These are phyloP conservation scores for Pezicula neosporulosa DNA, from an alignment of 2,329 filamentous ascomycete species.

Conservation along the genomic window DNA sequence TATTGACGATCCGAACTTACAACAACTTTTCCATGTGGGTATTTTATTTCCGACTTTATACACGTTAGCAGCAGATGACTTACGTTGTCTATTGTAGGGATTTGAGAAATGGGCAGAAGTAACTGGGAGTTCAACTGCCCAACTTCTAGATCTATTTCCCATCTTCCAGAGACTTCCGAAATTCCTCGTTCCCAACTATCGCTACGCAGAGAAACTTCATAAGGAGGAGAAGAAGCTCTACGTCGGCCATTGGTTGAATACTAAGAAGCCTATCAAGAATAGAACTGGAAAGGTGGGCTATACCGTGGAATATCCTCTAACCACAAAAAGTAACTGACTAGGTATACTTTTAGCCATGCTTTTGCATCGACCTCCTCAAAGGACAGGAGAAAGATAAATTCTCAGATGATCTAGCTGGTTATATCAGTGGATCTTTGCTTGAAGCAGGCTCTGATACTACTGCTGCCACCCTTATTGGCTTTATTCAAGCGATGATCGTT, in stretches of 20 bases:
- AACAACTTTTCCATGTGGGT: slow-evolving; percentile 31
- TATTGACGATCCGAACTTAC: slow-evolving; percentile 31
- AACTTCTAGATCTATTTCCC: slow-evolving; percentile 42
- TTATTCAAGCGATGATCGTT: slow-evolving; percentile 33
- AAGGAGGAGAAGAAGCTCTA: slow-evolving; percentile 39
- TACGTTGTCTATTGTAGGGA: too few species aligned
- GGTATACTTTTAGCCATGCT: slow-evolving; percentile 3
- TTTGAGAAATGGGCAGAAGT: slow-evolving; percentile 40
- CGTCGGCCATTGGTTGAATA: slow-evolving; percentile 36
- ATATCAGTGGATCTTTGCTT: slow-evolving; percentile 18
- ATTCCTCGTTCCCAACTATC: slow-evolving; percentile 32
- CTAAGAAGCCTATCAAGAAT: slow-evolving; percentile 28
- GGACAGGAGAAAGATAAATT: slow-evolving; percentile 1
- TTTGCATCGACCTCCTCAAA: slow-evolving; percentile 8
- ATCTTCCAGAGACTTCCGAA: slow-evolving; percentile 39
- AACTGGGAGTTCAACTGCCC: slow-evolving; percentile 41
- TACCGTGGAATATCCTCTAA: too few species aligned
- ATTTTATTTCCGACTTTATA: too few species aligned
- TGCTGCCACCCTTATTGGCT: slow-evolving; percentile 30
- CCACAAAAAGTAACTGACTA: too few species aligned
- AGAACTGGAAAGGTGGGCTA: slow-evolving; percentile 1
- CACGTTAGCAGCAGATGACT: too few species aligned
- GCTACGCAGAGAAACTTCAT: slow-evolving; percentile 39
- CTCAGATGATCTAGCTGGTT: slow-evolving; percentile 3
- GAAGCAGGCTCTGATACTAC: slow-evolving; percentile 37